Percentiles rank a stretch among this genome's conserved stretches.
Evolutionary conservation across 306 rosid species (phyloP).

Genomic region (Canavalia gladiata): DNA sequence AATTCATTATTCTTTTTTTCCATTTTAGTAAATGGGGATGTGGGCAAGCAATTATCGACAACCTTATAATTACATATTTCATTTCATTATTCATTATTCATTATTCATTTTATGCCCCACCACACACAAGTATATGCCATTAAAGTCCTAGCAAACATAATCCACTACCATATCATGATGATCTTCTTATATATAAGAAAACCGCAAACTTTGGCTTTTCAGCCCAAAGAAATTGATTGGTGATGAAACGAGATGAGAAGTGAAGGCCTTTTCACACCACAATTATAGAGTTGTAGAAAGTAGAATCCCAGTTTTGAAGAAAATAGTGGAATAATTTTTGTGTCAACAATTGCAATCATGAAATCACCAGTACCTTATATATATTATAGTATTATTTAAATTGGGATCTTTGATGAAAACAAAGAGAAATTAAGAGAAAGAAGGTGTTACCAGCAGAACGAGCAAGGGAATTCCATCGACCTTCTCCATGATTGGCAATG

Average conservation of each 20-base stretch:
- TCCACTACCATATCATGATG: constrained; percentile 45
- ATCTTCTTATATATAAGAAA: constrained; percentile 41
- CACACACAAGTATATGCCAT: constrained; percentile 47
- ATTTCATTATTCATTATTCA: constrained; percentile 15
- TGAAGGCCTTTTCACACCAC: constrained; percentile 51
- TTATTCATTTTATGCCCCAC: constrained; percentile 44
- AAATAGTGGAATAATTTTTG: constrained; percentile 34
- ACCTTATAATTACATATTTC: constrained; percentile 40
- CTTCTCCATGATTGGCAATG: constrained; percentile 92
- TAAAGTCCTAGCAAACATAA: constrained; percentile 47
- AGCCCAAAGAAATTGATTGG: constrained; percentile 44
- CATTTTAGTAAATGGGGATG: constrained; percentile 35
- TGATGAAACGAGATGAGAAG: constrained; percentile 48
- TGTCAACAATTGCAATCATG: constrained; percentile 41
- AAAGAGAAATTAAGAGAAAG: neutral
- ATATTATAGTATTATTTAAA: neutral
- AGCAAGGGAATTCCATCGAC: constrained; percentile 94
- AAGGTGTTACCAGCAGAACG: constrained; percentile 64
- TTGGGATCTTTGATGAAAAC: neutral
- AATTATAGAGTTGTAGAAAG: constrained; percentile 13
- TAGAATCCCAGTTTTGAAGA: constrained; percentile 22
- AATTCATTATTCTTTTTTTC: constrained; percentile 21
- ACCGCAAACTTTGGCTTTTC: constrained; percentile 58
- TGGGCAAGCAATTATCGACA: constrained; percentile 44
- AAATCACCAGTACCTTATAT: neutral